Percentiles rank a stretch among this genome's conserved stretches.
phyloP scores from a whole-genome alignment of 768 basidiomycete genomes.

The Auriscalpium orientale region DNA sequence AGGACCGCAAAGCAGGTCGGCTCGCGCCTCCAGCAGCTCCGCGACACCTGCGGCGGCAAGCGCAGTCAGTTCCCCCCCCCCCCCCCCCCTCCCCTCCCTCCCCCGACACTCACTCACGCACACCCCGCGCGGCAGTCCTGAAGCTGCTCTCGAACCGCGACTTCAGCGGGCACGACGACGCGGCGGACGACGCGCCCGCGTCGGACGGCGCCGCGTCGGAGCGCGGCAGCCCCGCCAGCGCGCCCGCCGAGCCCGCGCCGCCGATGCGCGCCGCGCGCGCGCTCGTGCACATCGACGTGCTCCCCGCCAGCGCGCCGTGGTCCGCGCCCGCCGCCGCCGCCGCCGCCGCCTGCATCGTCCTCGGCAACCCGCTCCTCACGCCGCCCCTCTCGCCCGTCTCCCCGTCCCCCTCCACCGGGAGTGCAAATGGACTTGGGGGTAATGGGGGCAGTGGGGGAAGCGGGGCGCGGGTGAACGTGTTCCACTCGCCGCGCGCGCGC shows the following conservation, averaged over 20 bases:
- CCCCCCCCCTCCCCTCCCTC: constrained; percentile 10
- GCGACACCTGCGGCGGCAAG: constrained; percentile 68
- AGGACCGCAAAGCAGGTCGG: constrained; percentile 77
- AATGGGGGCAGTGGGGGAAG: too few relatives aligned
- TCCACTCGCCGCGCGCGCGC: constrained; percentile 33
- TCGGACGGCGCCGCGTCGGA: constrained; percentile 11
- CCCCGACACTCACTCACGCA: constrained; percentile 7
- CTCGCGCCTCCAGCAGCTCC: constrained; percentile 69
- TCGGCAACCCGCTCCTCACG: constrained; percentile 10
- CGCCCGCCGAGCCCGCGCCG: constrained; percentile 16
- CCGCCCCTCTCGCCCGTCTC: constrained; percentile 13
- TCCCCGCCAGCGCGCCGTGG: constrained; percentile 10
- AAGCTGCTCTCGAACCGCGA: constrained; percentile 18
- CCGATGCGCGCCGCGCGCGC: constrained; percentile 32
- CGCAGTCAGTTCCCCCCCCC: constrained; percentile 41
- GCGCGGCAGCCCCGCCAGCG: background rate
- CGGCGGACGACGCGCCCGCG: constrained; percentile 5
- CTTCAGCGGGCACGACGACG: constrained; percentile 7
- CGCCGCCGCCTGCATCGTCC: constrained; percentile 9
- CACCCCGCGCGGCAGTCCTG: constrained; percentile 8
- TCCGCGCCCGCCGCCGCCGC: constrained; percentile 12
- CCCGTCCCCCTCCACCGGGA: too few relatives aligned
- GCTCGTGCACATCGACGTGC: constrained; percentile 16
- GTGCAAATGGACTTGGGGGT: too few relatives aligned
- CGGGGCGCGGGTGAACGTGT: constrained; percentile 9